Evolutionary conservation across 352 stramenopile species (phyloP).

Genomic region (Phytopythium helicoides): DNA sequence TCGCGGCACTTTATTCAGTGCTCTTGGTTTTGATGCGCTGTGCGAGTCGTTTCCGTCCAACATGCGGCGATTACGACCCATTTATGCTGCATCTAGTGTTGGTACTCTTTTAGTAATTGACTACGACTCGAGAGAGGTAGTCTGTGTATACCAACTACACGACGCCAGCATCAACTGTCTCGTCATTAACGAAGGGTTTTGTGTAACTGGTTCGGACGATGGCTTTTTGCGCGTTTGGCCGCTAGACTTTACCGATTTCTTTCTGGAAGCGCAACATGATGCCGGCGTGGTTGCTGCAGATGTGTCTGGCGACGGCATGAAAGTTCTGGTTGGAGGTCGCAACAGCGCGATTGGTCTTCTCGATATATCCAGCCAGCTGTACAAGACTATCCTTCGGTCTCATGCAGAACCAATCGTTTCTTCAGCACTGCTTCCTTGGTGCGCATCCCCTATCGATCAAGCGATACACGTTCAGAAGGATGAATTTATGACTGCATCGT

Average conservation of each 20-base stretch:
- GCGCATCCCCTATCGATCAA: constrained; percentile 4
- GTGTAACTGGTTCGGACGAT: constrained; percentile 85
- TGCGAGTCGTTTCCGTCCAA: constrained; percentile 56
- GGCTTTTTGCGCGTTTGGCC: constrained; percentile 90
- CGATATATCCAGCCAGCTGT: constrained; percentile 77
- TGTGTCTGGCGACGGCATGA: constrained; percentile 77
- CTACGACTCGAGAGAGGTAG: constrained; percentile 76
- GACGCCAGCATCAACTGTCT: constrained; percentile 82
- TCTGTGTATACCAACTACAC: constrained; percentile 91
- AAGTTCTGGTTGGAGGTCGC: constrained; percentile 65
- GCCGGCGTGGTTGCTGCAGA: constrained; percentile 56
- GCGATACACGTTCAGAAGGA: constrained; percentile 9
- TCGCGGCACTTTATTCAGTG: constrained; percentile 78
- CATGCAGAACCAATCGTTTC: constrained; percentile 57
- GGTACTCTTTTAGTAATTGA: constrained; percentile 81
- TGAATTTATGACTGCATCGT: constrained; percentile 62
- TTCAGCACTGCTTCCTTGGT: constrained; percentile 6
- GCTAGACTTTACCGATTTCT: constrained; percentile 91
- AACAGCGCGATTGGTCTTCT: constrained; percentile 85
- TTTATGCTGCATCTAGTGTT: constrained; percentile 78
- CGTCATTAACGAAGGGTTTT: constrained; percentile 88
- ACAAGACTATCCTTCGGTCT: constrained; percentile 77
- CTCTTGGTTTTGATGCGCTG: constrained; percentile 80
- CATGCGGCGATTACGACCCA: constrained; percentile 42
- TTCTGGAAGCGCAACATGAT: constrained; percentile 89